A percentile compares a stretch with the other conserved stretches of the same genome.
These are phyloP conservation scores for Chalaropsis ovoidea DNA, from an alignment of 2,329 filamentous ascomycete genomes.

Conservation along the genomic window DNA sequence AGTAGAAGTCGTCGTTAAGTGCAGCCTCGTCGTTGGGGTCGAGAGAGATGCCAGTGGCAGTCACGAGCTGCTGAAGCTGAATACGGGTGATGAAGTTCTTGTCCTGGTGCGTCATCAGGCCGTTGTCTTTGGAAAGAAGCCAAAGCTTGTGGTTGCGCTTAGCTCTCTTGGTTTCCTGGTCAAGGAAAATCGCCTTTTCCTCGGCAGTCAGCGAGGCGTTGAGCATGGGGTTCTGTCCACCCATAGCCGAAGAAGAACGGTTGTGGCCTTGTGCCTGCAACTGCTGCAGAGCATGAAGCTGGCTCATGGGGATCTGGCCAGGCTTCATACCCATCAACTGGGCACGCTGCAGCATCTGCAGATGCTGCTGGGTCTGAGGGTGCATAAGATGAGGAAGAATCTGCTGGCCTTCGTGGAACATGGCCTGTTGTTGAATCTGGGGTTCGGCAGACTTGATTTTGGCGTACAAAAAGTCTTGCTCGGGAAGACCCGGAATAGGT, in stretches of 20 bases:
- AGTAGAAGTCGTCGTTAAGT: constrained; percentile 92
- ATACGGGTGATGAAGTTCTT: constrained; percentile 99
- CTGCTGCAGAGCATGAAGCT: constrained; percentile 43
- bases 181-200: constrained; percentile 71
- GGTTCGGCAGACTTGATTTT: constrained; percentile 29
- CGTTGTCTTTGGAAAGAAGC: constrained; percentile 84
- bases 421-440: constrained; percentile 30
- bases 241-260: constrained; percentile 10
- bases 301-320: constrained; percentile 58
- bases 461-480: constrained; percentile 25
- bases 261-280: constrained; percentile 29
- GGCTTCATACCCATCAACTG: constrained; percentile 33
- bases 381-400: constrained; percentile 35
- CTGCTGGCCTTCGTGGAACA: constrained; percentile 33
- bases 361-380: constrained; percentile 33
- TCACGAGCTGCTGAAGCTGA: constrained; percentile 88
- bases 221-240: constrained; percentile 29
- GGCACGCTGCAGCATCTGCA: constrained; percentile 34
- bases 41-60: constrained; percentile 77
- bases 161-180: constrained; percentile 86
- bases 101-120: constrained; percentile 96
- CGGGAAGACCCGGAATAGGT: constrained; percentile 20
- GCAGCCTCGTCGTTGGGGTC: constrained; percentile 71
- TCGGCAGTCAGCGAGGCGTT: constrained; percentile 64
- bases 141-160: constrained; percentile 99